Base-by-base conservation (phyloP, 2,329 filamentous ascomycete genomes). In the Anisogramma anomala region DNA sequence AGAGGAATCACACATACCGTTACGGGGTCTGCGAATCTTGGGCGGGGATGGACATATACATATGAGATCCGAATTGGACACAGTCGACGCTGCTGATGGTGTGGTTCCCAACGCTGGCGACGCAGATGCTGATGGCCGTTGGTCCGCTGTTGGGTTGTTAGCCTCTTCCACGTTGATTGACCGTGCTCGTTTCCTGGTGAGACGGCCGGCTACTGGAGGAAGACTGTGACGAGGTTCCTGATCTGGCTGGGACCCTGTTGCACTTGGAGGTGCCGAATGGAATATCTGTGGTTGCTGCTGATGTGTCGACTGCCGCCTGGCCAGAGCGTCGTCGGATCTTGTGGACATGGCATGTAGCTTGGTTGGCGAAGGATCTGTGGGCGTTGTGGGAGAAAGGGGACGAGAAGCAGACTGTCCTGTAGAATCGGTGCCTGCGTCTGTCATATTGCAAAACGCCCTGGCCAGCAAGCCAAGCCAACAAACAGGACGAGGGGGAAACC, bases 21-120 rank as follows among this genome's bases (percentile, higher is more conserved):
- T 77, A 34, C 72, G 63, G 41, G 73, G 73, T 42, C 73, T 63
- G 3, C 72, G 73, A 34, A 77, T 68, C 53, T 75, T 77, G 4
- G 71, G 71, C 14, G 67, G 64, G 33, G 70, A 69, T 10, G 69
- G 66, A 51, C 73, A 77, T 47, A 76, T 62, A 56, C 73, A 77
- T 25, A 75, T 68, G 34, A 65, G 53, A 34, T 72, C 68, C 39
- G 60, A 53, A 25, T 54, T 46, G n/a, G 48, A 50, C 36, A 36
- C 50, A 37, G 41, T 38, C 38, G 48, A 50, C 32, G 39, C 50
- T 37, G 42, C 40, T 33, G 33, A 43, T 40, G 30, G 48, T 45
- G 41, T 41, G 27, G 32, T 35, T 9, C 39, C 50, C 49, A 17
- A 55, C 54, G 39, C 43, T 50, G 61, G 57, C 6, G 63, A 61